Evolutionary conservation across 106 monocot species (phyloP).

Genomic region (Chionographis japonica): DNA sequence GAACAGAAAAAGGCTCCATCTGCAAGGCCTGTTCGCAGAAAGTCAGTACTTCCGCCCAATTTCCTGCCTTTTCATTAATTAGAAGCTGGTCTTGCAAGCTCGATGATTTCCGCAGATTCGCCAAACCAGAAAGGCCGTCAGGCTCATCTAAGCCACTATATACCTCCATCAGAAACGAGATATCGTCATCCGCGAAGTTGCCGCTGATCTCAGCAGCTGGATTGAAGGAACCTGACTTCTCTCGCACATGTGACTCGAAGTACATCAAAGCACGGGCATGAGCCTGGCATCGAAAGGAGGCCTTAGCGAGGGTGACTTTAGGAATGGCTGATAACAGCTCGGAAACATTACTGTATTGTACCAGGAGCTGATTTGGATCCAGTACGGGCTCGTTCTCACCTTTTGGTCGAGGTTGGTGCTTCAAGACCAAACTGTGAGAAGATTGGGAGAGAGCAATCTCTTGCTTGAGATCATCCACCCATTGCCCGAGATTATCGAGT

Average conservation of each 20-base stretch:
- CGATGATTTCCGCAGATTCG: constrained; percentile 66
- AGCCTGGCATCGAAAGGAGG: constrained; percentile 84
- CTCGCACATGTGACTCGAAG: constrained; percentile 81
- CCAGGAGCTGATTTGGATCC: constrained; percentile 45
- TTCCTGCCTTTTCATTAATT: constrained; percentile 91
- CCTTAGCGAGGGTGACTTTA: constrained; percentile 91
- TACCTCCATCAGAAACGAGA: constrained; percentile 97
- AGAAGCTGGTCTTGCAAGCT: constrained; percentile 81
- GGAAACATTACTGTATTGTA: constrained; percentile 80
- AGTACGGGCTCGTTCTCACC: constrained; percentile 13
- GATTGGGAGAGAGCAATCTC: constrained; percentile 83
- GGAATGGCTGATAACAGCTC: constrained; percentile 87
- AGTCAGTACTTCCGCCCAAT: constrained; percentile 94
- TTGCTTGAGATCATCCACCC: constrained; percentile 98
- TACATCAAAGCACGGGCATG: constrained; percentile 92
- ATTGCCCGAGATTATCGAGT: constrained; percentile 96
- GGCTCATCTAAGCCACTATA: constrained; percentile 97
- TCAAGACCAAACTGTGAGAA: constrained; percentile 18
- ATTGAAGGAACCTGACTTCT: constrained; percentile 86
- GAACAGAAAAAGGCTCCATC: constrained; percentile 81
- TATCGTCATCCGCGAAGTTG: constrained; percentile 73
- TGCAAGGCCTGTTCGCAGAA: constrained; percentile 92
- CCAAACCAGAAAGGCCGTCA: constrained; percentile 91
- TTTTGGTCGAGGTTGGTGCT: constrained; percentile 35
- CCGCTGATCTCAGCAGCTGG: constrained; percentile 78